Evolutionary conservation across 1,139 yeast genomes (phyloP), one percentile per base, ranked within the genome.

Genomic region (Saccharomyces hybrid): DNA sequence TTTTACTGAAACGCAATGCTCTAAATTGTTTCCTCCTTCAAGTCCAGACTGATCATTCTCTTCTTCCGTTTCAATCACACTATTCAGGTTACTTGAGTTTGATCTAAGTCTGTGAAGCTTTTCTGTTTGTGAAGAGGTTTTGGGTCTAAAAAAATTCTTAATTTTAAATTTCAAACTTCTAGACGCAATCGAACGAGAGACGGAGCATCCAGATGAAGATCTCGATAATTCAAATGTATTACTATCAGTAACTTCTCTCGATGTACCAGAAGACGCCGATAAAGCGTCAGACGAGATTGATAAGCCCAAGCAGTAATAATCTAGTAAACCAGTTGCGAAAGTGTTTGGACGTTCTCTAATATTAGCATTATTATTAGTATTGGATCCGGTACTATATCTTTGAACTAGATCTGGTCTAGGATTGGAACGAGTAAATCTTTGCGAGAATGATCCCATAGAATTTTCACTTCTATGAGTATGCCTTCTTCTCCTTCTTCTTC

Each of bases 401-500:
- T 38, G 44, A 9, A 38, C 16, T 38, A 38, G 16, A 4, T 38
- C 44, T 4, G 44, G 44, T 9, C 44, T 38, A 21, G 21, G 9
- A 5, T 38, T 38, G 6, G 44, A 16, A 16, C 24, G 44, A 38
- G 16, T 38, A 19, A 38, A 38, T 38, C 44, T 3, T 8, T 38
- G 44, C 12, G 44, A 38, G 11, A 38, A 38, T 4, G 44, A 38
- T 2, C 44, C 44, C 44, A 38, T 38, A 6, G 44, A 38, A 9
- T 24, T 38, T 8, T 38, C 44, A 48, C 66, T 58, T 56, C 64
- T 58, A 21, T 62, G 21, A 16, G 24, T 38, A 21, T 38, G 21
- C 9, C 44, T 57, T 48, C 53, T 54, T 24, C 54, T 53, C 27
- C 57, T 59, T 19, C 69, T 62, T 29, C 57, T 55, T 31, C 61